Conservation (phyloP, 1,139 yeast species). For the Candida gigantensis region DNA sequence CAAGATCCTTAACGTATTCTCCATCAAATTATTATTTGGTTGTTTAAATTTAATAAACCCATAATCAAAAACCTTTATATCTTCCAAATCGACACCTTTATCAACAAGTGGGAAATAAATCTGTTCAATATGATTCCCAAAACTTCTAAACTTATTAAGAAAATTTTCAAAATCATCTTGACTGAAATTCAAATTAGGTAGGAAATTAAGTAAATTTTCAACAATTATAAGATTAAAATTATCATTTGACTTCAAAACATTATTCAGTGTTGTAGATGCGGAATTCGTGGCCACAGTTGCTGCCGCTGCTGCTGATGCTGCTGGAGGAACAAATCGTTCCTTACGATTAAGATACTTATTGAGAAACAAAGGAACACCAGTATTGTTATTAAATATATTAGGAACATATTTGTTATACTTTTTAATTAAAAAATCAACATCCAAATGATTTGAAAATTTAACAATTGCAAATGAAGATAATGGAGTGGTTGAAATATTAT, state of each 20-base stretch:
- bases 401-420: slow-evolving; percentile 20
- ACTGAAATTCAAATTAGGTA: slow-evolving; percentile 19
- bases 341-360: slow-evolving; percentile 31
- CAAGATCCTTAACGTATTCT: slow-evolving; percentile 29
- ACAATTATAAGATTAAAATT: slow-evolving; percentile 38
- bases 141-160: slow-evolving; percentile 33
- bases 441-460: slow-evolving; percentile 38
- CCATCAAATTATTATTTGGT: slow-evolving; percentile 20
- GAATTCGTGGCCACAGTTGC: slow-evolving; percentile 1
- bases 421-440: slow-evolving; percentile 34
- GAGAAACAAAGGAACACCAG: slow-evolving; percentile 24
- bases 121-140: slow-evolving; percentile 40
- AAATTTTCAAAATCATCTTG: slow-evolving; percentile 24
- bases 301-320: slow-evolving; percentile 1
- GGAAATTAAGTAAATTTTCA: slow-evolving; percentile 42
- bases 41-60: slow-evolving; percentile 34
- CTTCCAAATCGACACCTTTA: slow-evolving; percentile 16
- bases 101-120: slow-evolving; percentile 43
- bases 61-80: slow-evolving; percentile 24
- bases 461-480: slow-evolving; percentile 32
- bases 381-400: slow-evolving; percentile 36
- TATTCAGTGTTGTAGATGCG: slow-evolving; percentile 1
- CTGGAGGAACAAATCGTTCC: slow-evolving; percentile 19
- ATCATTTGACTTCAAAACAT: slow-evolving; percentile 10
- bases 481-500: neutral